phyloP scores from a whole-genome alignment of 169 alveolate species.

The Cyclospora cayetanensis region DNA sequence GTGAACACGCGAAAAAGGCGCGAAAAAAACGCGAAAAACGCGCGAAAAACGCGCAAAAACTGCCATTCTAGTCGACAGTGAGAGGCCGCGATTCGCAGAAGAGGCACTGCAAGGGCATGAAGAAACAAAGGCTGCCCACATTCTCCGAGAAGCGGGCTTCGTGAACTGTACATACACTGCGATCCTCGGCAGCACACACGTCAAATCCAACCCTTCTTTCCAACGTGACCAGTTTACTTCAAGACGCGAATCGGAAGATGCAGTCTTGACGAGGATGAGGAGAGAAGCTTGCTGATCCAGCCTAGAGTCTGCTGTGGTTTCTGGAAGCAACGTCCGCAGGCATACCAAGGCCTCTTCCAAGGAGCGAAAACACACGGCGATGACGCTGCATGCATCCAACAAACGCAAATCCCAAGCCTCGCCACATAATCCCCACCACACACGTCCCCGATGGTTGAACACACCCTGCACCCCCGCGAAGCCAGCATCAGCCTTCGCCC shows the following conservation, averaged over 20 bases:
- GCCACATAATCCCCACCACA: no score
- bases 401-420: neutral
- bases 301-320: neutral
- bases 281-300: neutral
- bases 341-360: slow-evolving; percentile 1
- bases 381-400: neutral
- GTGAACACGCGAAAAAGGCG: no score
- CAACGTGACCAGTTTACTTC: slow-evolving; percentile 2
- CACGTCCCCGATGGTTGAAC: no score
- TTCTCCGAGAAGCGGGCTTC: no score
- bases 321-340: slow-evolving; percentile 15
- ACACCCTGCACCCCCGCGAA: no score
- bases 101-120: no score
- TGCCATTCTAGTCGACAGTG: no score
- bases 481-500: no score
- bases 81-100: no score
- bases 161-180: slow-evolving; percentile 23
- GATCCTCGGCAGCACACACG: neutral
- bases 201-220: neutral
- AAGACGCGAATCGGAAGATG: neutral
- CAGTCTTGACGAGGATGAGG: neutral
- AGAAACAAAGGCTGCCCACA: no score
- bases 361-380: slow-evolving; percentile 21
- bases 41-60: no score
- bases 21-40: no score